Conservation (phyloP, 345 rosid species). For the Acer negundo region DNA sequence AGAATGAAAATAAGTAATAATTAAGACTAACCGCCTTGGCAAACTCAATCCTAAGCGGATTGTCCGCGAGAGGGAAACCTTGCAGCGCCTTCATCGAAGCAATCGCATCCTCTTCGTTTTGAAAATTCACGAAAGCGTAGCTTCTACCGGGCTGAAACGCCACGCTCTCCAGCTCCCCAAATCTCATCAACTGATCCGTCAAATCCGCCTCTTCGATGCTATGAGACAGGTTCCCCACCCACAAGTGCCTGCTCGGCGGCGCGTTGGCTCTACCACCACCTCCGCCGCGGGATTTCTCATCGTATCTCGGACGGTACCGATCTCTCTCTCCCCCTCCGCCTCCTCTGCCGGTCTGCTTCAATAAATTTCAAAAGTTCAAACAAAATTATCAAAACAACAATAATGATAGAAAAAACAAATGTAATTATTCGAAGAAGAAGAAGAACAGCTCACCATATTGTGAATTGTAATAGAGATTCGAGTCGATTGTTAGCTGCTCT, state of each 20-base stretch:
- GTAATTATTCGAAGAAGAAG: background rate
- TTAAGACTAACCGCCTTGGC: slow-evolving; percentile 97
- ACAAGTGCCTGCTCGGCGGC: slow-evolving; percentile 88
- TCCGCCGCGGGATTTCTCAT: slow-evolving; percentile 22
- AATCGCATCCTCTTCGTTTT: slow-evolving; percentile 67
- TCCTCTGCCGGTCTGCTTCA: slow-evolving; percentile 35
- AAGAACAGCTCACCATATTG: slow-evolving; percentile 26
- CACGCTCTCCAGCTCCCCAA: slow-evolving; percentile 77
- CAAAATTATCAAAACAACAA: background rate
- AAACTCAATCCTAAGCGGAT: slow-evolving; percentile 89
- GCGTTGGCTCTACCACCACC: slow-evolving; percentile 37
- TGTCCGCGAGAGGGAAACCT: slow-evolving; percentile 74
- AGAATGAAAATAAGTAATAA: slow-evolving; percentile 23
- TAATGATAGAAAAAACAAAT: background rate
- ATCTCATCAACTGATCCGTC: slow-evolving; percentile 48
- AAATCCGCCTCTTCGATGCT: slow-evolving; percentile 56
- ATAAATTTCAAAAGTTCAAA: background rate
- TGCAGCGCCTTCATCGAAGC: slow-evolving; percentile 72
- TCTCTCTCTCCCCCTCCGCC: slow-evolving; percentile 50
- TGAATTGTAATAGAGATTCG: background rate
- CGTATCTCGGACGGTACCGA: slow-evolving; percentile 38
- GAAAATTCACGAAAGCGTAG: slow-evolving; percentile 77
- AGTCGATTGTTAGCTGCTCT: background rate
- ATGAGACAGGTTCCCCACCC: slow-evolving; percentile 91
- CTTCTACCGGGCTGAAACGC: slow-evolving; percentile 87